A percentile compares a stretch with the other conserved stretches of the same genome.
Evolutionary conservation across 2,329 filamentous ascomycete species (phyloP).

Genomic region (Sarocladium strictum): DNA sequence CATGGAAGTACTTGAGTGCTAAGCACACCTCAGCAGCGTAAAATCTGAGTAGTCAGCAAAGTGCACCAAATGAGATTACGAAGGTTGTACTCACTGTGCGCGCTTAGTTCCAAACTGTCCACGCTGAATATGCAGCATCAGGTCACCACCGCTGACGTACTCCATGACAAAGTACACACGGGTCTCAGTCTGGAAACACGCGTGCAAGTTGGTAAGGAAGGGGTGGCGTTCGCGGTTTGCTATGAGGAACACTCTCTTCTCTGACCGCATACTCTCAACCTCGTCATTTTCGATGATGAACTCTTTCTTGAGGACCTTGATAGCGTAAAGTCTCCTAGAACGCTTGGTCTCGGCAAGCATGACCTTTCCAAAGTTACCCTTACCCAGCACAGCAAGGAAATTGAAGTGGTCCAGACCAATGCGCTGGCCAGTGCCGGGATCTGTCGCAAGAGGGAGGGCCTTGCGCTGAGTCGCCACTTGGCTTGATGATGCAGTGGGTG

Average conservation of each 20-base stretch:
- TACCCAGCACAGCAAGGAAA: slow-evolving; percentile 94
- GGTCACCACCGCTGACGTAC: slow-evolving; percentile 95
- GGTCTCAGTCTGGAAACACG: slow-evolving; percentile 98
- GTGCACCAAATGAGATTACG: slow-evolving; percentile 24
- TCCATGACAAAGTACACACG: slow-evolving; percentile 99
- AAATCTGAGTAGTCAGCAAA: slow-evolving; percentile 45
- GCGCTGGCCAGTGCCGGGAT: slow-evolving; percentile 68
- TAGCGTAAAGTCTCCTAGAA: slow-evolving; percentile 87
- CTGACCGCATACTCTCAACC: slow-evolving; percentile 94
- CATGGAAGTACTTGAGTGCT: slow-evolving; percentile 97
- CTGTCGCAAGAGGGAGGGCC: slow-evolving; percentile 63
- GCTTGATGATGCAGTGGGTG: slow-evolving; percentile 22
- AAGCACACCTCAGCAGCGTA: slow-evolving; percentile 97
- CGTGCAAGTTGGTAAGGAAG: slow-evolving; percentile 90
- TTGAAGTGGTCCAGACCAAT: slow-evolving; percentile 99
- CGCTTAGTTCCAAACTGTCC: slow-evolving; percentile 94
- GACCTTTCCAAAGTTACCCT: slow-evolving; percentile 99
- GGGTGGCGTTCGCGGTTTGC: slow-evolving; percentile 96
- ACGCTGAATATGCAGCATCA: slow-evolving; percentile 98
- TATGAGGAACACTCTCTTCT: slow-evolving; percentile 95
- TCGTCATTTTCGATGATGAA: slow-evolving; percentile 99
- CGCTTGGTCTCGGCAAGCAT: slow-evolving; percentile 98
- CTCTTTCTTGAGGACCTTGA: slow-evolving; percentile 99
- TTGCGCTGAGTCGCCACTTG: slow-evolving; percentile 38
- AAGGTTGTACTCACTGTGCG: slow-evolving; percentile 69